Evolutionary conservation across 2,329 filamentous ascomycete genomes (phyloP), one percentile per base, ranked within the genome.

Genomic region (Botrytis medusae): DNA sequence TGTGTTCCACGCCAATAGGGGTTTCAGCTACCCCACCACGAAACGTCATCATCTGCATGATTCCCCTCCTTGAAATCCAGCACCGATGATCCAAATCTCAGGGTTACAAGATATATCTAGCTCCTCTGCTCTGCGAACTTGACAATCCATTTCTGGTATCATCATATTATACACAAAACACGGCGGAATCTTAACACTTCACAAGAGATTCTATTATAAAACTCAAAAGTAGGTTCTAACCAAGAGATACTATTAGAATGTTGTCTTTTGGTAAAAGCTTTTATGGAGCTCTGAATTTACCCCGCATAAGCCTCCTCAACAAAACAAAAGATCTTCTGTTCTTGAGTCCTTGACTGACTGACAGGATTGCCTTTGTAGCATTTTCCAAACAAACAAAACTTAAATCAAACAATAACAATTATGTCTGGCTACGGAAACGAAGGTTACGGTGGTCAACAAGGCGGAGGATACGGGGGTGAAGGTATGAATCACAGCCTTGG

Each of bases 391-490:
- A n/a, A 48, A 62, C 2, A 18, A 54, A 42, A 51, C 48, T 42
- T n/a, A 34, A 60, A 42, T 8, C 40, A 62, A 62, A 40, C 25
- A 29, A 70, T 20, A 72, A 3, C n/a, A 73, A 73, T 60, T 29
- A 74, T 74, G 73, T 75, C 72, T 32, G 70, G 70, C 32, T 74
- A 74, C 73, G 73, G 71, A 61, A 69, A 72, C 59, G 72, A 74
- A 34, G 57, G 73, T 20, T 71, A 74, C 68, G 65, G 68, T 20
- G 25, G 68, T 22, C 63, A 72, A 42, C 61, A 67, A 40, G 65
- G 71, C 32, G 73, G 69, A 12, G 69, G 70, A 71, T 71, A 71
- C 46, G 69, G 69, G 18, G 69, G 65, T 42, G 65, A 57, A 54
- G 65, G 65, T 51, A 57, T 2, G 51, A 54, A 18, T 18, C n/a